Evolutionary conservation across 2,329 filamentous ascomycete genomes (phyloP).

Genomic region (Aphanocladium album): DNA sequence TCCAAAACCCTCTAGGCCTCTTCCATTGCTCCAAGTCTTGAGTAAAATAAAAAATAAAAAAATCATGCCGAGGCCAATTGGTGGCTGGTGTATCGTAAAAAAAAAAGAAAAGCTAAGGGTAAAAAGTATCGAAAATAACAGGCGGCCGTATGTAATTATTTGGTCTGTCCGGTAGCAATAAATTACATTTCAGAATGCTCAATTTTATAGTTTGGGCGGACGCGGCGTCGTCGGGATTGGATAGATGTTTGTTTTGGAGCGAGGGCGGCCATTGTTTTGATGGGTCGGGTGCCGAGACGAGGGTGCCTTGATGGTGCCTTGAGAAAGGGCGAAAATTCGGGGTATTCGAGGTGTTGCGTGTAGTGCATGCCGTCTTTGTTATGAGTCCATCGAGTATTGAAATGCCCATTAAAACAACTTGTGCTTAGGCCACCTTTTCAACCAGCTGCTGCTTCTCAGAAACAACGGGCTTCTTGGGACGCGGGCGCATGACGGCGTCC

Average conservation of each 20-base stretch:
- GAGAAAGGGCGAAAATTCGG: too few relatives aligned
- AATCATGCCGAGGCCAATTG: not conserved
- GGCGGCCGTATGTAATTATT: not conserved
- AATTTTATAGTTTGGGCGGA: not conserved
- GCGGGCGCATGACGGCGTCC: slow-evolving; percentile 75
- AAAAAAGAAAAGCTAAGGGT: too few relatives aligned
- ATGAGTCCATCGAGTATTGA: too few relatives aligned
- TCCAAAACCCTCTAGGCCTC: too few relatives aligned
- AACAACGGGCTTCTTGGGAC: slow-evolving; percentile 28
- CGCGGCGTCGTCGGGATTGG: not conserved
- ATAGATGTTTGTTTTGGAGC: not conserved
- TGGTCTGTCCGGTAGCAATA: not conserved
- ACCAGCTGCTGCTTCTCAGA: slow-evolving; percentile 34
- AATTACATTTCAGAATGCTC: not conserved
- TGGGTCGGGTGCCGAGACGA: not conserved
- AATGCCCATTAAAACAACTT: too few relatives aligned
- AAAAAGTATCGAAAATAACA: not conserved
- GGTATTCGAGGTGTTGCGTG: too few relatives aligned
- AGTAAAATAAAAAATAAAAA: too few relatives aligned
- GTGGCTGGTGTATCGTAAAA: not conserved
- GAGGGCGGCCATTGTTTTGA: not conserved
- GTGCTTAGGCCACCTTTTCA: slow-evolving; percentile 32
- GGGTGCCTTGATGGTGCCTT: too few relatives aligned
- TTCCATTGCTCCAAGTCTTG: too few relatives aligned
- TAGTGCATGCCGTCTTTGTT: too few relatives aligned